These are phyloP conservation scores for Trichocomaceae sp. DNA, from an alignment of 2,329 filamentous ascomycete species.

Conservation along the genomic window DNA sequence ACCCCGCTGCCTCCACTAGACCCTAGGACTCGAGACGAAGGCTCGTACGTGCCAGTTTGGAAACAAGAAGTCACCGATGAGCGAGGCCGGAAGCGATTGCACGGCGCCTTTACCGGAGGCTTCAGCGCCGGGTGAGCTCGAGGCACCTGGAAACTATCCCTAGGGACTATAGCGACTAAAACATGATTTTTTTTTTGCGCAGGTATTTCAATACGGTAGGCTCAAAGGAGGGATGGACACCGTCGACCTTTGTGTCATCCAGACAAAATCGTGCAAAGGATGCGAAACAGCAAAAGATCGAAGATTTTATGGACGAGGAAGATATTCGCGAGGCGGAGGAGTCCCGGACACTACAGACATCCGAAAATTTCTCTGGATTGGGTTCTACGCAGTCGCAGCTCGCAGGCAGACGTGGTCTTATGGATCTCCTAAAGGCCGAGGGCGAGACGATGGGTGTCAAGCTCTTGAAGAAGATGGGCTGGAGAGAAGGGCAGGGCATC, in stretches of 20 bases:
- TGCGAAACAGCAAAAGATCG: constrained; percentile 59
- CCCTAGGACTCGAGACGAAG: constrained; percentile 73
- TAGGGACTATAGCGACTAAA: constrained; percentile 30
- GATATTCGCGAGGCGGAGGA: constrained; percentile 84
- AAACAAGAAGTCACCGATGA: constrained; percentile 97
- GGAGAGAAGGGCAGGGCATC: constrained; percentile 88
- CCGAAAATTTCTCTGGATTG: constrained; percentile 66
- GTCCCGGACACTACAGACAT: constrained; percentile 65
- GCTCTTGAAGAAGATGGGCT: constrained; percentile 86
- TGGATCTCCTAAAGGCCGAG: constrained; percentile 63
- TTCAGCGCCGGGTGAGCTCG: constrained; percentile 82
- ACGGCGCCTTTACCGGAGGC: constrained; percentile 93
- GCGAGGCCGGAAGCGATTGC: constrained; percentile 77
- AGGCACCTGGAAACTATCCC: constrained; percentile 22
- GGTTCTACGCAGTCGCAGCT: constrained; percentile 58
- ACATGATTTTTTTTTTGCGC: constrained; percentile 22
- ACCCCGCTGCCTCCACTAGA: constrained; percentile 76
- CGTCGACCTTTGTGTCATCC: constrained; percentile 85
- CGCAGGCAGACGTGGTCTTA: constrained; percentile 49
- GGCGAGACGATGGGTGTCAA: constrained; percentile 84
- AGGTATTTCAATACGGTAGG: constrained; percentile 98
- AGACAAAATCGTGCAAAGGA: constrained; percentile 70
- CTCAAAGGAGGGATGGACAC: constrained; percentile 96
- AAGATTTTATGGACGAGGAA: constrained; percentile 98
- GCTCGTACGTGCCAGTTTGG: constrained; percentile 90